Percentiles rank a stretch among this genome's conserved stretches.
Conservation (phyloP, 2,329 filamentous ascomycete genomes). For the Colletotrichum caudatum region DNA sequence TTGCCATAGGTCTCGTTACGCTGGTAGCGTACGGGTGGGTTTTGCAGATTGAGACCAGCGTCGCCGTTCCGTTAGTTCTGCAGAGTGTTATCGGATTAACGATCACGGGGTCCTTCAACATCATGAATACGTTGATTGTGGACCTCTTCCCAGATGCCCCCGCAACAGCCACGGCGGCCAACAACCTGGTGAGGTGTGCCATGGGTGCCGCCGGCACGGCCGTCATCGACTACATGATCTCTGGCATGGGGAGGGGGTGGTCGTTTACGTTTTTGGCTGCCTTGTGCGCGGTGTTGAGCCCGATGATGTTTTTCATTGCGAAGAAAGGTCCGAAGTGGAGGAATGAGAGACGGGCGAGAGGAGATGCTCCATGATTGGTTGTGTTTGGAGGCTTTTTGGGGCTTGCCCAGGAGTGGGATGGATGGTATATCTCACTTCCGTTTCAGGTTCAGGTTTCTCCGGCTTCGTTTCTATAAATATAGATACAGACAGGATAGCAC, state of each 20-base stretch:
- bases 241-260: conserved; percentile 70
- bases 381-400: neutral
- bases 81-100: conserved; percentile 68
- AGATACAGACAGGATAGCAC: neutral
- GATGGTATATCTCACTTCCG: conserved; percentile 1
- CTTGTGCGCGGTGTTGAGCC: conserved; percentile 61
- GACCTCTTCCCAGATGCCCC: conserved; percentile 72
- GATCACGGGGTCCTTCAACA: conserved; percentile 71
- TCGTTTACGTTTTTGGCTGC: conserved; percentile 70
- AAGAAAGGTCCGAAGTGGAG: conserved; percentile 64
- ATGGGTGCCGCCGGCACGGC: conserved; percentile 70
- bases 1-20: conserved; percentile 65
- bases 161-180: conserved; percentile 72
- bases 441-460: neutral
- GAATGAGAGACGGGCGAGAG: conserved; percentile 59
- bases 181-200: conserved; percentile 73
- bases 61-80: conserved; percentile 67
- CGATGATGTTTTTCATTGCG: conserved; percentile 62
- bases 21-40: conserved; percentile 70
- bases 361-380: conserved; percentile 25
- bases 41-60: conserved; percentile 61
- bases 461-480: neutral
- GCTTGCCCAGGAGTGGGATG: neutral
- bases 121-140: conserved; percentile 73
- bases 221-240: conserved; percentile 69